These are phyloP conservation scores for Cystofilobasidium ferigula DNA, from an alignment of 768 basidiomycete genomes.

Conservation along the genomic window DNA sequence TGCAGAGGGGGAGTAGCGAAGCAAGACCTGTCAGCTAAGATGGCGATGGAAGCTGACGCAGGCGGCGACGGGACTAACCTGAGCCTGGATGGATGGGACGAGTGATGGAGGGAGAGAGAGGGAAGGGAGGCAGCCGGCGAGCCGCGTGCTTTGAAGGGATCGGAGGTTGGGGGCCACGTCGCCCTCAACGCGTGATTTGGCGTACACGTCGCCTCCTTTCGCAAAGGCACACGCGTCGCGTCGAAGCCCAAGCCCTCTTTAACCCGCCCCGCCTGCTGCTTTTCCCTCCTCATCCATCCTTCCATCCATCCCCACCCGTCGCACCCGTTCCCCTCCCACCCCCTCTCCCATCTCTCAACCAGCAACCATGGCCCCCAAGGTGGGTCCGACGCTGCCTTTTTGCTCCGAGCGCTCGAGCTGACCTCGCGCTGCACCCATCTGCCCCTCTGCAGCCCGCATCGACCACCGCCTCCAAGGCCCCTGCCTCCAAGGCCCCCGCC, in stretches of 20 bases:
- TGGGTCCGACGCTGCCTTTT: background rate
- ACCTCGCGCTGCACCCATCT: too few species aligned
- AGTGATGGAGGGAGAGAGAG: background rate
- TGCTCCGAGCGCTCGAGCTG: background rate
- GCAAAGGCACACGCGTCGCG: too few species aligned
- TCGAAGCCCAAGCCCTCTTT: too few species aligned
- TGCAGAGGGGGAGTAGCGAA: background rate
- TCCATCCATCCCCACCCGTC: too few species aligned
- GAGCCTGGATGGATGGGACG: too few species aligned
- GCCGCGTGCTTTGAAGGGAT: too few species aligned
- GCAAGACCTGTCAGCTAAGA: background rate
- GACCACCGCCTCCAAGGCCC: conserved; percentile 18
- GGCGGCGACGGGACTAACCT: too few species aligned
- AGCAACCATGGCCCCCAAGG: conserved; percentile 14
- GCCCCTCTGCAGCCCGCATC: conserved; percentile 13
- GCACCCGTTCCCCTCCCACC: conserved; percentile 55
- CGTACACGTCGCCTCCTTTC: conserved; percentile 3
- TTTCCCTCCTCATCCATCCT: background rate
- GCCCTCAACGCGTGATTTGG: too few species aligned
- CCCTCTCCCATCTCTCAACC: conserved; percentile 37
- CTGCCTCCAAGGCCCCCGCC: conserved; percentile 26
- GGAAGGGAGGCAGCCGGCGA: too few species aligned
- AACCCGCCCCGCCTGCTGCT: background rate
- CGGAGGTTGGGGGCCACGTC: too few species aligned
- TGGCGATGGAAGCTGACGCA: background rate